Conservation (phyloP, 352 stramenopile species). For the Porosira glacialis region DNA sequence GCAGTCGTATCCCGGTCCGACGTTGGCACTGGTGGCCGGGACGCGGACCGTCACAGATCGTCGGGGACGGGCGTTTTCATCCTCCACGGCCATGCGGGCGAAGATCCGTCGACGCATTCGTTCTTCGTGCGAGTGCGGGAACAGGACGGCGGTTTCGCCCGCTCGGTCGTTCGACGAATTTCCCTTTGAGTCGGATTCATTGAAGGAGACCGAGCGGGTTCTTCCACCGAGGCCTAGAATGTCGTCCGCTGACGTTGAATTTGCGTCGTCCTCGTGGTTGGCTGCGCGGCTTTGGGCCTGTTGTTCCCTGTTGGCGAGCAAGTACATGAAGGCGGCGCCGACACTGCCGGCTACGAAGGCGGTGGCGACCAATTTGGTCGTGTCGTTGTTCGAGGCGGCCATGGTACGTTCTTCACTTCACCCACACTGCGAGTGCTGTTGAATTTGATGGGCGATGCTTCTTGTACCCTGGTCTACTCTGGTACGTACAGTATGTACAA, state of each 20-base stretch:
- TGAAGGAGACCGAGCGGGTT: slow-evolving; percentile 44
- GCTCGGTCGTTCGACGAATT: slow-evolving; percentile 6
- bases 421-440: too few relatives aligned
- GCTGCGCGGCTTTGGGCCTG: background rate
- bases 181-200: slow-evolving; percentile 25
- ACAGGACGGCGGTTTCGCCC: slow-evolving; percentile 43
- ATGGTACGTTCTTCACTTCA: too few relatives aligned
- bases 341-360: slow-evolving; percentile 31
- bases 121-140: slow-evolving; percentile 80
- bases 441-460: too few relatives aligned
- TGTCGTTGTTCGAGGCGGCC: too few relatives aligned
- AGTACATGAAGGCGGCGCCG: slow-evolving; percentile 38
- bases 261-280: background rate
- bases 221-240: background rate
- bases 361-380: slow-evolving; percentile 35
- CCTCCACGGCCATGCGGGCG: slow-evolving; percentile 69
- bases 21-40: slow-evolving; percentile 96
- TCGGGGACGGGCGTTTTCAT: slow-evolving; percentile 76
- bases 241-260: background rate
- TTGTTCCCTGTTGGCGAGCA: slow-evolving; percentile 23
- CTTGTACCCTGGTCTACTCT: too few relatives aligned
- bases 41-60: slow-evolving; percentile 94
- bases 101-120: slow-evolving; percentile 75
- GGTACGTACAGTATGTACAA: too few relatives aligned
- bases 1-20: slow-evolving; percentile 96